These are phyloP conservation scores for Aspergillus flavus DNA, from an alignment of 2,329 filamentous ascomycete genomes.

Conservation along the genomic window DNA sequence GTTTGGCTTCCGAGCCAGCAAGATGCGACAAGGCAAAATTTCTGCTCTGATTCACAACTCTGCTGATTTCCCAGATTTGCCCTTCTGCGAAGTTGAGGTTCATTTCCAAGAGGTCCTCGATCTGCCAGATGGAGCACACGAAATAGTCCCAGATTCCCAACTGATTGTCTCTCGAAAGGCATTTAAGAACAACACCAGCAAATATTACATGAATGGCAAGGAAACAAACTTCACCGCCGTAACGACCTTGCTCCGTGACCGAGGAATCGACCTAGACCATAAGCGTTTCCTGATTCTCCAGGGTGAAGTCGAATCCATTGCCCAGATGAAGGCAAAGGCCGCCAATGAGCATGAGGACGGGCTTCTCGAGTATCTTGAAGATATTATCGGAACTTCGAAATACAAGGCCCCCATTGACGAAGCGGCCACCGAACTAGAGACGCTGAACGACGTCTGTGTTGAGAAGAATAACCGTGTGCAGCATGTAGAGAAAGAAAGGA, in stretches of 20 bases:
- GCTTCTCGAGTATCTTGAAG: slow-evolving; percentile 92
- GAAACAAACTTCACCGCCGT: slow-evolving; percentile 91
- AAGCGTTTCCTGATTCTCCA: slow-evolving; percentile 97
- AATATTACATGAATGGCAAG: slow-evolving; percentile 93
- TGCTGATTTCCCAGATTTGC: slow-evolving; percentile 78
- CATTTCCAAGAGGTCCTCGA: slow-evolving; percentile 97
- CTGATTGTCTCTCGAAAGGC: slow-evolving; percentile 87
- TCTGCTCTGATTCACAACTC: slow-evolving; percentile 98
- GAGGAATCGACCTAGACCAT: slow-evolving; percentile 93
- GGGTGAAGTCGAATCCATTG: slow-evolving; percentile 97
- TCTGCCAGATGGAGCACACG: slow-evolving; percentile 71
- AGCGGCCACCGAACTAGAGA: slow-evolving; percentile 84
- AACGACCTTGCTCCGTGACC: slow-evolving; percentile 80
- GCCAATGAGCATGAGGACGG: slow-evolving; percentile 94
- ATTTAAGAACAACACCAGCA: slow-evolving; percentile 98
- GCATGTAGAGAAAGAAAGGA: slow-evolving; percentile 97
- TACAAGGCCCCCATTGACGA: slow-evolving; percentile 98
- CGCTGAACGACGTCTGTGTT: slow-evolving; percentile 88
- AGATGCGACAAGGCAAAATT: slow-evolving; percentile 98
- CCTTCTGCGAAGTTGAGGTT: slow-evolving; percentile 92
- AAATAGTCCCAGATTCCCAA: slow-evolving; percentile 79
- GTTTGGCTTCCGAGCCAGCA: slow-evolving; percentile 98
- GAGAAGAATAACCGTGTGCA: slow-evolving; percentile 96
- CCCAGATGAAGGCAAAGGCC: slow-evolving; percentile 98
- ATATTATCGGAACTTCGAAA: slow-evolving; percentile 98